A percentile compares a stretch with the other conserved stretches of the same genome.
phyloP scores from a whole-genome alignment of 1,284 basidiomycete species.

The Tranzscheliella williamsii region DNA sequence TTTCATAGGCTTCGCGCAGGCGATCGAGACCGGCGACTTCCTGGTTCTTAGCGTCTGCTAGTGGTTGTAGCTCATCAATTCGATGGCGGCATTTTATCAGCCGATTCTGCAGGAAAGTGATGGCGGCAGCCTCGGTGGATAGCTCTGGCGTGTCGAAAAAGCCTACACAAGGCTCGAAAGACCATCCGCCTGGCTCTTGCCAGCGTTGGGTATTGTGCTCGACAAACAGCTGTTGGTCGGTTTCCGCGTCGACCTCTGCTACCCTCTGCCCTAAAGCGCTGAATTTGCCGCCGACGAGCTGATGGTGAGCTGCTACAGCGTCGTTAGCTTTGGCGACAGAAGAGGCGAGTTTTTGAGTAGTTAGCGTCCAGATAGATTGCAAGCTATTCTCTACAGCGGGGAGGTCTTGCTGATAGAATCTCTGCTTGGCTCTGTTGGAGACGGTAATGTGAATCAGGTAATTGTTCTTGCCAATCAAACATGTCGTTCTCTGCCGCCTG shows the following conservation, averaged over 20 bases:
- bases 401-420: constrained; percentile 37
- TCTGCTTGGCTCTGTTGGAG: constrained; percentile 34
- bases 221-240: constrained; percentile 33
- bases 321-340: constrained; percentile 9
- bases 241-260: constrained; percentile 8
- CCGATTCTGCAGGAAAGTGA: constrained; percentile 39
- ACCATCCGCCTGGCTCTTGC: constrained; percentile 36
- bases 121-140: constrained; percentile 28
- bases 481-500: constrained; percentile 38
- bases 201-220: constrained; percentile 41
- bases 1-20: constrained; percentile 36
- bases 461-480: constrained; percentile 43
- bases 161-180: constrained; percentile 45
- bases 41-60: constrained; percentile 25
- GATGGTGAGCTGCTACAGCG: constrained; percentile 14
- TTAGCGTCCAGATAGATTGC: constrained; percentile 40
- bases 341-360: constrained; percentile 15
- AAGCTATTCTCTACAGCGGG: constrained; percentile 31
- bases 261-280: constrained; percentile 9
- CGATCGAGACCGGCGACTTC: constrained; percentile 40
- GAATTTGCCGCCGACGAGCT: constrained; percentile 13
- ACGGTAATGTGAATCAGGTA: constrained; percentile 42
- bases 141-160: constrained; percentile 49
- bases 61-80: constrained; percentile 31
- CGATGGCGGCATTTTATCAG: constrained; percentile 25